Evolutionary conservation across 2,329 filamentous ascomycete genomes (phyloP).

Genomic region (Microsporum canis): DNA sequence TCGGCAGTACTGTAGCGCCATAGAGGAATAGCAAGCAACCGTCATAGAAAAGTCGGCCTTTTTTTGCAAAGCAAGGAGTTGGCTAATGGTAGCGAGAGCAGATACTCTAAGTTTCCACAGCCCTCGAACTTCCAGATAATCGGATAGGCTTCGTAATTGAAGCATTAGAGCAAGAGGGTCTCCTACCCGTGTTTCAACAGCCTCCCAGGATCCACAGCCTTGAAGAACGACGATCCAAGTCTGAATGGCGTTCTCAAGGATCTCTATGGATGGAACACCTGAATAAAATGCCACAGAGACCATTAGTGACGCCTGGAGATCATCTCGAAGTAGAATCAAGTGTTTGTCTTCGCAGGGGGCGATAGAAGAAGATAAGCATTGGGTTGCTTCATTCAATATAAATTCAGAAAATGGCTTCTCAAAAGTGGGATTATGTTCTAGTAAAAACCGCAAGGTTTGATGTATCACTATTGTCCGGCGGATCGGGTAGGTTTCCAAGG

Average conservation of each 20-base stretch:
- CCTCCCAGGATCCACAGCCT: constrained; percentile 33
- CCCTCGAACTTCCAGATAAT: constrained; percentile 49
- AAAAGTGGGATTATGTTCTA: constrained; percentile 24
- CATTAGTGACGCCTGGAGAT: constrained; percentile 26
- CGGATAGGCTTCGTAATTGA: constrained; percentile 43
- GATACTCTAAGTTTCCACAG: constrained; percentile 40
- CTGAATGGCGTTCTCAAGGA: constrained; percentile 23
- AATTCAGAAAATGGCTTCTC: constrained; percentile 21
- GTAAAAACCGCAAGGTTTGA: constrained; percentile 24
- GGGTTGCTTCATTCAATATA: constrained; percentile 19
- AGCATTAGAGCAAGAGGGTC: constrained; percentile 39
- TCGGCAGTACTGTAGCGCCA: constrained; percentile 46
- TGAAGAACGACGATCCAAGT: constrained; percentile 33
- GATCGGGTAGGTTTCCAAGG: constrained; percentile 23
- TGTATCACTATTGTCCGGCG: constrained; percentile 29
- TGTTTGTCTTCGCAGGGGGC: constrained; percentile 19
- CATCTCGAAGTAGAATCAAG: constrained; percentile 19
- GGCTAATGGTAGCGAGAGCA: constrained; percentile 40
- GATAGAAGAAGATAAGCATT: constrained; percentile 14
- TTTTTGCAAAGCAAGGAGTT: constrained; percentile 37
- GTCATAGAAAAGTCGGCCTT: constrained; percentile 28
- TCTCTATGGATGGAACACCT: constrained; percentile 20
- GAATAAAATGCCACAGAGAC: constrained; percentile 27
- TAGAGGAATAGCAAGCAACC: constrained; percentile 33
- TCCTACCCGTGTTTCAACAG: constrained; percentile 38